A percentile compares a stretch with the other conserved stretches of the same genome.
These are phyloP conservation scores for Mortierella sp. DNA, from an alignment of 371 early-diverging fungal species.

Conservation along the genomic window DNA sequence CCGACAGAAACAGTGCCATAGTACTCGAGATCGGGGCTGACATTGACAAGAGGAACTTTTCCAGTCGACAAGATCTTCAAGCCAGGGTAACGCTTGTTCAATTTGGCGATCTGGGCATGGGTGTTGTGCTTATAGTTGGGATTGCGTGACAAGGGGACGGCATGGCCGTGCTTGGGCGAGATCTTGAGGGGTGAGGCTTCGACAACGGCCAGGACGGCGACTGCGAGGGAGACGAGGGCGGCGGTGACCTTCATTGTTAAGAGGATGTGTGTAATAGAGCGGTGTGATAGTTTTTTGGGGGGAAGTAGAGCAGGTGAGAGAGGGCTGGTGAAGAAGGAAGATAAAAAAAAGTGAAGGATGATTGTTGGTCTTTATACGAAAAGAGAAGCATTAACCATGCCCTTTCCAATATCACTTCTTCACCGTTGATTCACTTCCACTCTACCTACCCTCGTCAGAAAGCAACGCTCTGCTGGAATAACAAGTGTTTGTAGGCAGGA, in stretches of 20 bases:
- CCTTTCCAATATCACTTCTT: not conserved
- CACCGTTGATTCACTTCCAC: not conserved
- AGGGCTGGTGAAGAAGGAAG: not conserved
- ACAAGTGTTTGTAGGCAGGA: not conserved
- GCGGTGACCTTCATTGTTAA: slow-evolving; percentile 41
- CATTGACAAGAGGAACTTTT: slow-evolving; percentile 18
- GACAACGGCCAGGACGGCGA: slow-evolving; percentile 35
- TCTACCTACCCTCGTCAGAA: not conserved
- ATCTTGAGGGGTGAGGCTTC: slow-evolving; percentile 35
- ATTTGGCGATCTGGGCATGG: slow-evolving; percentile 30
- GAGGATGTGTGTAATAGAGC: not conserved
- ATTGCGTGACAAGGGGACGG: slow-evolving; percentile 35
- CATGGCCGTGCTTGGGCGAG: slow-evolving; percentile 13
- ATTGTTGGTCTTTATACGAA: not conserved
- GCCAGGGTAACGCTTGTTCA: slow-evolving; percentile 20
- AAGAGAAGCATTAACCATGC: not conserved
- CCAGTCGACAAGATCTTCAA: slow-evolving; percentile 5
- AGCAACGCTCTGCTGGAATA: not conserved
- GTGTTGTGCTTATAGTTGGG: slow-evolving; percentile 39
- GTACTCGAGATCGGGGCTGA: slow-evolving; percentile 55
- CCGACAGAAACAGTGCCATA: slow-evolving; percentile 70
- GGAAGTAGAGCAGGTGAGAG: not conserved
- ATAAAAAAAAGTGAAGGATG: not conserved
- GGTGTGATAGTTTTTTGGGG: not conserved
- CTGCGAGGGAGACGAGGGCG: slow-evolving; percentile 38